Evolutionary conservation across 148 eudicot genomes (phyloP).

Genomic region (Arctostaphylos glauca): DNA sequence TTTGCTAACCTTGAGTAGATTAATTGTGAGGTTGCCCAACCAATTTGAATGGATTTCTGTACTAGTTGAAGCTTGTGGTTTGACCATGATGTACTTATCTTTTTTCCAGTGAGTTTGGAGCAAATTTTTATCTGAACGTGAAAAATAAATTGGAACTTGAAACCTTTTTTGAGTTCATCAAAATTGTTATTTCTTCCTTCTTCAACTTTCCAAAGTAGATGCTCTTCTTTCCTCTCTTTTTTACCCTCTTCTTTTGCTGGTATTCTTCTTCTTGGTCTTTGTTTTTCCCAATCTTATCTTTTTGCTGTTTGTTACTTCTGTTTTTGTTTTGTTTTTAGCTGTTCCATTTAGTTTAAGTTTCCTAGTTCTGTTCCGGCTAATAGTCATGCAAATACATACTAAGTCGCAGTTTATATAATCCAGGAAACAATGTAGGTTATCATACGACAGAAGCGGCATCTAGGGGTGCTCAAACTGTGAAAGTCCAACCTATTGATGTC

Average conservation of each 20-base stretch:
- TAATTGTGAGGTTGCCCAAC: not conserved
- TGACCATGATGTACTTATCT: not conserved
- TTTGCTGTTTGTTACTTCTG: not conserved
- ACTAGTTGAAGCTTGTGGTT: not conserved
- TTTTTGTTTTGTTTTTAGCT: not conserved
- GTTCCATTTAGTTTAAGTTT: not conserved
- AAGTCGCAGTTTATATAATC: conserved; percentile 25
- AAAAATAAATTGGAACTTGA: not conserved
- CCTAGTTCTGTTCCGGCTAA: not conserved
- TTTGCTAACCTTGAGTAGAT: not conserved
- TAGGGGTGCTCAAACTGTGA: conserved; percentile 53
- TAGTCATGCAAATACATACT: not conserved
- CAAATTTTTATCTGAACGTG: not conserved
- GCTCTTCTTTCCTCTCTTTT: not conserved
- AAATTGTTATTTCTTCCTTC: no score
- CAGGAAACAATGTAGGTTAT: conserved; percentile 62
- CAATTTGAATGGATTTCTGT: not conserved
- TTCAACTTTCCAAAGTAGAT: not conserved
- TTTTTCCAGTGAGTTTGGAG: conserved; percentile 1
- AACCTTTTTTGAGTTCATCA: not conserved
- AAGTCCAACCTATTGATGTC: conserved; percentile 59
- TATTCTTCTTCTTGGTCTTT: not conserved
- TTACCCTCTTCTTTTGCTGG: not conserved
- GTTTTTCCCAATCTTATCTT: not conserved
- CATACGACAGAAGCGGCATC: conserved; percentile 53